Evolutionary conservation across 306 rosid genomes (phyloP).

Genomic region (Cucurbita maxima): DNA sequence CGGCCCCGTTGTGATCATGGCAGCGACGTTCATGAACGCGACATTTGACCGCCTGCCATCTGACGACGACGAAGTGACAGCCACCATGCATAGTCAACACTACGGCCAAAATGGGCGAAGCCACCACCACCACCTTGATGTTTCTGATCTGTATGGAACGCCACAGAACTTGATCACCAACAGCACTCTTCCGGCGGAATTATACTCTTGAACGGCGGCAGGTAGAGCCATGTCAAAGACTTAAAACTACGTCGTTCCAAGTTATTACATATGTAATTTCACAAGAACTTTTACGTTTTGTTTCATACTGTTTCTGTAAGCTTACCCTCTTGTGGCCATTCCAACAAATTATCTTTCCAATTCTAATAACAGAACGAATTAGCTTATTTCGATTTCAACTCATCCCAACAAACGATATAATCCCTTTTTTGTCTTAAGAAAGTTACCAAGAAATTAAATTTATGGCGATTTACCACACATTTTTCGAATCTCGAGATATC

Average conservation of each 20-base stretch:
- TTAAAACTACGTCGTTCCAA: not conserved
- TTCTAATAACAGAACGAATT: too few relatives aligned
- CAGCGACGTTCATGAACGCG: slow-evolving; percentile 91
- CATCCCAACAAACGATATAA: too few relatives aligned
- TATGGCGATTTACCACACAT: too few relatives aligned
- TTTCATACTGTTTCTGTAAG: not conserved
- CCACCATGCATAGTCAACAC: slow-evolving; percentile 17
- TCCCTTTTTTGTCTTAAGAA: too few relatives aligned
- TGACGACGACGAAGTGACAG: slow-evolving; percentile 55
- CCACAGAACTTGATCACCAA: slow-evolving; percentile 12
- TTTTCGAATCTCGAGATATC: too few relatives aligned
- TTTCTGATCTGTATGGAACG: slow-evolving; percentile 6
- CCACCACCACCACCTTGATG: slow-evolving; percentile 1
- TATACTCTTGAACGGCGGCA: slow-evolving; percentile 8
- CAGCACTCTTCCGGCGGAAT: slow-evolving; percentile 2
- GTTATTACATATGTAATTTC: not conserved
- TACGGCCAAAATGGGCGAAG: slow-evolving; percentile 7
- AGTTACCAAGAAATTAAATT: too few relatives aligned
- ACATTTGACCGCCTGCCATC: slow-evolving; percentile 84
- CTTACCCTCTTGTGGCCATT: not conserved
- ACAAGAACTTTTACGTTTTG: not conserved
- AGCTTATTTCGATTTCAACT: too few relatives aligned
- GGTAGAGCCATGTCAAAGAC: slow-evolving; percentile 9
- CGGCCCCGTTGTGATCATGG: slow-evolving; percentile 82
- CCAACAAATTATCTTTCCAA: too few relatives aligned